These are phyloP conservation scores for Leishmania turanica DNA, from an alignment of 208 protist species.

Conservation along the genomic window DNA sequence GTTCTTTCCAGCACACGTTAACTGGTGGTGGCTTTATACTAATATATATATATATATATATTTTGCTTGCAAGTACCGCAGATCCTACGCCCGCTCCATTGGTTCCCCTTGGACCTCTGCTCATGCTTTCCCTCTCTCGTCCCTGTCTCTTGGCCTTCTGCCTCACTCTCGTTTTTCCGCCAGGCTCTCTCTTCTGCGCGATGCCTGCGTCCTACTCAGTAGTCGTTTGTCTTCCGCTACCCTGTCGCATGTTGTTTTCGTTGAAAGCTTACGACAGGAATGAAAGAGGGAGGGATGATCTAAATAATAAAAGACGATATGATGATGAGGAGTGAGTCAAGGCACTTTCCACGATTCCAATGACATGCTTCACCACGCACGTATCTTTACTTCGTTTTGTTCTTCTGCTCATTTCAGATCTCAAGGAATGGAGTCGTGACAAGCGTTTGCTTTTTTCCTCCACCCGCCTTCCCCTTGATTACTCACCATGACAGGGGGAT, in stretches of 20 bases:
- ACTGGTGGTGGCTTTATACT: not conserved
- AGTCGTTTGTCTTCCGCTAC: not conserved
- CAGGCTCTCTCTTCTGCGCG: not conserved
- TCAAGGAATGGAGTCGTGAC: not conserved
- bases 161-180: not conserved
- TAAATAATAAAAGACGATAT: not conserved
- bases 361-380: not conserved
- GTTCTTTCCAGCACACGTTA: not conserved
- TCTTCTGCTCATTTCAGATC: not conserved
- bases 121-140: not conserved
- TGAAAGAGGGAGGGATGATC: not conserved
- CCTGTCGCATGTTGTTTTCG: not conserved
- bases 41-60: too few species aligned
- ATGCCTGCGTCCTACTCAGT: not conserved
- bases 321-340: not conserved
- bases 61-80: not conserved
- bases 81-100: too few species aligned
- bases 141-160: not conserved
- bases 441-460: not conserved
- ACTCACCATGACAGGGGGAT: not conserved
- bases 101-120: conserved; percentile 1
- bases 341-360: not conserved
- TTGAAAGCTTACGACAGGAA: not conserved
- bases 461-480: not conserved
- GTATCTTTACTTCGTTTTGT: not conserved